These are phyloP conservation scores for Penicillium sp. DNA, from an alignment of 2,329 filamentous ascomycete species.

Conservation along the genomic window DNA sequence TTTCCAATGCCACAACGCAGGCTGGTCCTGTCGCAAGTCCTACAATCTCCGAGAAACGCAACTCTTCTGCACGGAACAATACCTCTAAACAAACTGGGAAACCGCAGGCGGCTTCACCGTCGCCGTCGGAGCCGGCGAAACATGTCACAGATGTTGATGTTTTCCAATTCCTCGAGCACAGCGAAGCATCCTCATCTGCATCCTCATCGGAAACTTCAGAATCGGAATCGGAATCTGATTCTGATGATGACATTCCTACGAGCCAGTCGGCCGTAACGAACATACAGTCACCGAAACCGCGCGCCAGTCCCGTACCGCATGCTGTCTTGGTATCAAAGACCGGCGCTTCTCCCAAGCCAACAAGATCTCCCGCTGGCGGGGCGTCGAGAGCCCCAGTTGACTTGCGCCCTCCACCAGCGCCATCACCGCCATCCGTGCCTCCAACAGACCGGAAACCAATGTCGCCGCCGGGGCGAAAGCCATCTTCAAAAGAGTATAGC, in stretches of 20 bases:
- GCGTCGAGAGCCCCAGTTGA: slow-evolving; percentile 18
- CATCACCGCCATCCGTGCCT: slow-evolving; percentile 24
- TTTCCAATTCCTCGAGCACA: slow-evolving; percentile 41
- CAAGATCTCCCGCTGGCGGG: slow-evolving; percentile 5
- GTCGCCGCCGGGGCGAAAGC: slow-evolving; percentile 13
- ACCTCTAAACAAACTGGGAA: slow-evolving; percentile 19
- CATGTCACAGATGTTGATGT: slow-evolving; percentile 41
- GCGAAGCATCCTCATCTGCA: slow-evolving; percentile 17
- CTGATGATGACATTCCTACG: slow-evolving; percentile 15
- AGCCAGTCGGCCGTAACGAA: slow-evolving; percentile 11
- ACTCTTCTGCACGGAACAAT: slow-evolving; percentile 11
- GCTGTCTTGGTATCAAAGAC: slow-evolving; percentile 10
- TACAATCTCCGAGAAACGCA: slow-evolving; percentile 17
- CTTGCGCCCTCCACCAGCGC: slow-evolving; percentile 25
- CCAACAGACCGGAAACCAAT: slow-evolving; percentile 26
- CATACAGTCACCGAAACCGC: slow-evolving; percentile 24
- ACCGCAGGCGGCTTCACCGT: slow-evolving; percentile 13
- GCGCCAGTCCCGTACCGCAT: slow-evolving; percentile 14
- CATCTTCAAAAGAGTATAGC: slow-evolving; percentile 21
- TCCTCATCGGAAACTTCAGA: slow-evolving; percentile 23
- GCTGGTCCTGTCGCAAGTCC: slow-evolving; percentile 20
- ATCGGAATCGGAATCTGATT: slow-evolving; percentile 9
- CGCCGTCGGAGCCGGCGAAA: slow-evolving; percentile 15
- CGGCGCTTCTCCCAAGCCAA: slow-evolving; percentile 10
- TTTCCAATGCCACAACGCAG: slow-evolving; percentile 25